phyloP scores from a whole-genome alignment of 176 grass and related monocot species.

The Poa pratensis region DNA sequence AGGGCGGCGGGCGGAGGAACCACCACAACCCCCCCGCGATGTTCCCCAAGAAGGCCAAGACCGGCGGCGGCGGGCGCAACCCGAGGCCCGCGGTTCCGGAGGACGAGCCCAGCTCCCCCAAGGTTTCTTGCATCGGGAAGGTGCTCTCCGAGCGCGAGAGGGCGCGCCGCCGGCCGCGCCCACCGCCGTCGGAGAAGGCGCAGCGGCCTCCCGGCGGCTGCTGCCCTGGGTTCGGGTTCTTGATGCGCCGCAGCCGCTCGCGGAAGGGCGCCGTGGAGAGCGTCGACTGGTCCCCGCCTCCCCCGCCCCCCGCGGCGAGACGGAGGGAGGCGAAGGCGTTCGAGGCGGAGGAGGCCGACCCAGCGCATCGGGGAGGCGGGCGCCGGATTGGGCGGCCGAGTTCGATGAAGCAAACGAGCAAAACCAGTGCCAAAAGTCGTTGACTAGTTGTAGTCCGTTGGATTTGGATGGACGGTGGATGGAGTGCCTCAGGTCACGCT shows the following conservation, averaged over 20 bases:
- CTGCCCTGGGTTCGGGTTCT: slow-evolving; percentile 49
- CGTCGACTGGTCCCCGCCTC: slow-evolving; percentile 47
- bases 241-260: slow-evolving; percentile 50
- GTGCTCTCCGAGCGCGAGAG: slow-evolving; percentile 68
- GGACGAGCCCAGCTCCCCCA: slow-evolving; percentile 69
- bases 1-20: slow-evolving; percentile 32
- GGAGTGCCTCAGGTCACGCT: no score
- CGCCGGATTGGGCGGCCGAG: slow-evolving; percentile 45
- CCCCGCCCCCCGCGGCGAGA: background rate
- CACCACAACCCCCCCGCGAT: slow-evolving; percentile 53
- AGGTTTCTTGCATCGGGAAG: slow-evolving; percentile 96
- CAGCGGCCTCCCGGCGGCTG: slow-evolving; percentile 38
- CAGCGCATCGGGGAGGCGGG: slow-evolving; percentile 67
- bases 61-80: slow-evolving; percentile 51
- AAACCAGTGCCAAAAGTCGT: no score
- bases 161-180: slow-evolving; percentile 19
- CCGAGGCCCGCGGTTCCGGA: slow-evolving; percentile 63
- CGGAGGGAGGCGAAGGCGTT: background rate
- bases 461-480: no score
- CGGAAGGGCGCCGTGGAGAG: slow-evolving; percentile 40
- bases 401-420: no score
- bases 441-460: no score
- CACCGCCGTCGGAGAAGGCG: background rate
- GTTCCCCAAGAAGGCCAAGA: slow-evolving; percentile 71
- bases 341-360: background rate